Percentiles rank a stretch among this genome's conserved stretches.
These are phyloP conservation scores for Thalassiosira profunda DNA, from an alignment of 108 stramenopile genomes.

Conservation along the genomic window DNA sequence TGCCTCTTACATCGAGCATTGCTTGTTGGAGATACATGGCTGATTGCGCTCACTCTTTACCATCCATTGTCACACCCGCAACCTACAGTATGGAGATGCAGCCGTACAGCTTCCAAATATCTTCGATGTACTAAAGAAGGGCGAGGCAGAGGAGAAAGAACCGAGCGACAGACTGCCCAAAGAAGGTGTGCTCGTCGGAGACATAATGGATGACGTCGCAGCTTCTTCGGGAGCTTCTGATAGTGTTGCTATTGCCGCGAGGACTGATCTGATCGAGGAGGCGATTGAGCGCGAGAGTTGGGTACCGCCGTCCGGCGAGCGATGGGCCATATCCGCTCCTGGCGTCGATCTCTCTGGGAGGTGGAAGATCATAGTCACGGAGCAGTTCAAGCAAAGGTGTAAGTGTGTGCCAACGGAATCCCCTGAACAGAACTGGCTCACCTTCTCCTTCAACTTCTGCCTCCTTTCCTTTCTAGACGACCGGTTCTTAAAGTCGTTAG, in stretches of 20 bases:
- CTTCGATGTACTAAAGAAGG: constrained; percentile 39
- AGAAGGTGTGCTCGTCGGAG: constrained; percentile 10
- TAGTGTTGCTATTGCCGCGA: neutral
- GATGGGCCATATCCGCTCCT: constrained; percentile 67
- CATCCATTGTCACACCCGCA: neutral
- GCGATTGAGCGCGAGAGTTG: constrained; percentile 28
- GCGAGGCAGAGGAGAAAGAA: constrained; percentile 13
- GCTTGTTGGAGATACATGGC: neutral
- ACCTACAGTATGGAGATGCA: constrained; percentile 33
- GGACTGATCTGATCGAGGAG: constrained; percentile 7
- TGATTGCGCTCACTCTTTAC: too few relatives aligned
- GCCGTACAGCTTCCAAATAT: constrained; percentile 38
- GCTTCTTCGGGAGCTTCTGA: constrained; percentile 15
- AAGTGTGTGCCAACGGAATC: too few relatives aligned
- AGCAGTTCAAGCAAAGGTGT: constrained; percentile 71
- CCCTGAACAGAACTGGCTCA: too few relatives aligned
- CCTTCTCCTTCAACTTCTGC: too few relatives aligned
- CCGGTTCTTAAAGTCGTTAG: constrained; percentile 64
- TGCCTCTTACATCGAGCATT: neutral
- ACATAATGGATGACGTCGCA: constrained; percentile 21
- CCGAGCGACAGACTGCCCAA: neutral
- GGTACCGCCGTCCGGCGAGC: constrained; percentile 56
- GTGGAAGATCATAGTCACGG: constrained; percentile 72
- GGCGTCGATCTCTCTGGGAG: constrained; percentile 71
- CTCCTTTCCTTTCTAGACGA: too few relatives aligned